phyloP scores from a whole-genome alignment of 768 basidiomycete genomes.

The Xanthoconium stramineum region DNA sequence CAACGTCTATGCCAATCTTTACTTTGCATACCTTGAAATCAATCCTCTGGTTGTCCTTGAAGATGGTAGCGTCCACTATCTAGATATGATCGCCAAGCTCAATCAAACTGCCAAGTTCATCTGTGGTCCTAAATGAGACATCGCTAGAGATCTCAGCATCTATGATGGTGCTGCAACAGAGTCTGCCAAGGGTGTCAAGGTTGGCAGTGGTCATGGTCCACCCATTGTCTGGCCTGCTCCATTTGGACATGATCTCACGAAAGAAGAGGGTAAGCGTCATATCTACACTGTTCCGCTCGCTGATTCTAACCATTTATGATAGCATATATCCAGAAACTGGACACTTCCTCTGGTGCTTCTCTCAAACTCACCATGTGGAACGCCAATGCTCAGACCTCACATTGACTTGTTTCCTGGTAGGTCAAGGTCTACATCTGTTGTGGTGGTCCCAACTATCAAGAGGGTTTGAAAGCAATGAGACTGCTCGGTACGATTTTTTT shows the following conservation, averaged over 20 bases:
- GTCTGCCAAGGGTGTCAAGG: slow-evolving; percentile 41
- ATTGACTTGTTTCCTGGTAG: slow-evolving; percentile 40
- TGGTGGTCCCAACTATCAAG: slow-evolving; percentile 99
- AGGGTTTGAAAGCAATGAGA: slow-evolving; percentile 97
- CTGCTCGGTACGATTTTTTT: slow-evolving; percentile 55
- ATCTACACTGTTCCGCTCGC: not conserved
- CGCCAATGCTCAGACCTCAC: slow-evolving; percentile 64
- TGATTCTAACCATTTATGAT: not conserved
- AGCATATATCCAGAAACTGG: slow-evolving; percentile 98
- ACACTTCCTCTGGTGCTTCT: slow-evolving; percentile 94
- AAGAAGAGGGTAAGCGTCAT: slow-evolving; percentile 62
- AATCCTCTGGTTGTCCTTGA: slow-evolving; percentile 97
- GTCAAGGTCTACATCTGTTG: slow-evolving; percentile 97
- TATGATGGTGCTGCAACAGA: slow-evolving; percentile 50
- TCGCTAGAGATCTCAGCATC: slow-evolving; percentile 85
- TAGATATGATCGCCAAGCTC: slow-evolving; percentile 99
- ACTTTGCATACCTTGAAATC: slow-evolving; percentile 99
- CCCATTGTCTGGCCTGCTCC: slow-evolving; percentile 97
- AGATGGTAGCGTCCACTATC: slow-evolving; percentile 79
- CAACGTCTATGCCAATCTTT: slow-evolving; percentile 96
- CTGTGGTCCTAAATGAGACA: slow-evolving; percentile 98
- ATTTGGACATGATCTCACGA: slow-evolving; percentile 96
- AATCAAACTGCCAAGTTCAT: slow-evolving; percentile 99
- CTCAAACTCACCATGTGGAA: slow-evolving; percentile 98
- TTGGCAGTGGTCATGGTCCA: slow-evolving; percentile 90